Percentiles rank a stretch among this genome's conserved stretches.
Evolutionary conservation across 257 asterid genomes (phyloP).

Genomic region (Solanum paucissectum): DNA sequence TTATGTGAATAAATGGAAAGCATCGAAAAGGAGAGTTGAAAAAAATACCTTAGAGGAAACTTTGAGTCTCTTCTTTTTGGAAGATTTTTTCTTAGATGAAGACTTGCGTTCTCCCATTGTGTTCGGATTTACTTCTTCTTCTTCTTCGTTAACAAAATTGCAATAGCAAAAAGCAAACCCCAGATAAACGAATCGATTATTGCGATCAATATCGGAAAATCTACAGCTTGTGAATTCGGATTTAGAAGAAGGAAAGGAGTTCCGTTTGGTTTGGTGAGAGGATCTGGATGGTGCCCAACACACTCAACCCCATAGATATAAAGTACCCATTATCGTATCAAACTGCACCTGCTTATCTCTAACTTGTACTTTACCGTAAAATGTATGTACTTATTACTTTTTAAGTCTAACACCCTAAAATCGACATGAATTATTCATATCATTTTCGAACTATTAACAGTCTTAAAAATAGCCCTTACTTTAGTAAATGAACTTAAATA

Average conservation of each 20-base stretch:
- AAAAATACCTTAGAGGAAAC: constrained; percentile 32
- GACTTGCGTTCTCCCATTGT: constrained; percentile 39
- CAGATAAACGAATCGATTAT: not conserved
- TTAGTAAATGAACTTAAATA: too few species aligned
- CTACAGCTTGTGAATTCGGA: not conserved
- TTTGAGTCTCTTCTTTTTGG: constrained; percentile 47
- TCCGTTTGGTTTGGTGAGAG: not conserved
- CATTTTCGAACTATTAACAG: too few species aligned
- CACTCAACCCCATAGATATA: not conserved
- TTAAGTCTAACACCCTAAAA: too few species aligned
- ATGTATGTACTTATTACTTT: not conserved
- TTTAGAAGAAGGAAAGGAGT: not conserved
- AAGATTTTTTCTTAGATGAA: constrained; percentile 41
- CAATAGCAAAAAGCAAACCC: not conserved
- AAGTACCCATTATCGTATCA: not conserved
- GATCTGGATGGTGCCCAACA: not conserved
- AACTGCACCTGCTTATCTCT: not conserved
- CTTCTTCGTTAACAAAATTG: constrained; percentile 13
- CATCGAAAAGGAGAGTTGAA: not conserved
- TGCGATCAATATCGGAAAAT: not conserved
- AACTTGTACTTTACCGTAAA: not conserved
- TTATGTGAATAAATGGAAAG: not conserved
- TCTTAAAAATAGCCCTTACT: too few species aligned
- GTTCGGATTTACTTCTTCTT: not conserved
- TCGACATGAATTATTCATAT: too few species aligned